These are phyloP conservation scores for Mycosarcoma maydis DNA, from an alignment of 1,284 basidiomycete species.

Conservation along the genomic window DNA sequence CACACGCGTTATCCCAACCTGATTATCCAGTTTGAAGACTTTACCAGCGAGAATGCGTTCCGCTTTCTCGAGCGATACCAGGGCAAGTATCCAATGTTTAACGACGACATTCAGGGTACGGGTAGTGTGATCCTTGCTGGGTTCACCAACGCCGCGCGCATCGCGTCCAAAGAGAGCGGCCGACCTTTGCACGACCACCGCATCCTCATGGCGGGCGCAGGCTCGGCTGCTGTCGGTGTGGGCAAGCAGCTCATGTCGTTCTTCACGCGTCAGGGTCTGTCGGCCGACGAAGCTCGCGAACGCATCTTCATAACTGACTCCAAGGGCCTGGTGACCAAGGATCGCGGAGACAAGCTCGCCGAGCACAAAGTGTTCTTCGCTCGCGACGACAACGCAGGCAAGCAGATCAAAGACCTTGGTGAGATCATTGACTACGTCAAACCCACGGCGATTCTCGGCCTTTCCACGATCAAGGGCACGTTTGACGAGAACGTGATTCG, in stretches of 20 bases:
- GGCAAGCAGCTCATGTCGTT: constrained; percentile 65
- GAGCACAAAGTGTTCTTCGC: constrained; percentile 64
- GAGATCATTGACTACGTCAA: constrained; percentile 86
- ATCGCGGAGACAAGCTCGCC: constrained; percentile 60
- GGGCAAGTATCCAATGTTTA: constrained; percentile 69
- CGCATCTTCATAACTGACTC: constrained; percentile 65
- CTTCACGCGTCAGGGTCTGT: constrained; percentile 60
- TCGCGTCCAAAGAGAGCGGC: constrained; percentile 78
- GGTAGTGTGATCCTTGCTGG: constrained; percentile 82
- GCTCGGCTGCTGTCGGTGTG: constrained; percentile 82
- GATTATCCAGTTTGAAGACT: constrained; percentile 84
- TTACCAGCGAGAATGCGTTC: constrained; percentile 65
- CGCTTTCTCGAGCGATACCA: constrained; percentile 63
- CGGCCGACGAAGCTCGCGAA: constrained; percentile 59
- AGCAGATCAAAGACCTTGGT: constrained; percentile 70
- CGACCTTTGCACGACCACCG: constrained; percentile 78
- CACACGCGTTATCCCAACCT: constrained; percentile 74
- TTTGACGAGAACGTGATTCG: constrained; percentile 81
- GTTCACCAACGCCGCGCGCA: constrained; percentile 85
- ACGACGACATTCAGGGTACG: constrained; percentile 81
- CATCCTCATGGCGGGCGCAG: constrained; percentile 90
- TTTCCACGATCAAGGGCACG: constrained; percentile 85
- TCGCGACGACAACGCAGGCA: constrained; percentile 60
- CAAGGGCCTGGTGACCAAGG: constrained; percentile 64
- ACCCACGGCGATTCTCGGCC: constrained; percentile 89